These are phyloP conservation scores for Ophiognomonia clavigignenti-juglandacearum DNA, from an alignment of 2,329 filamentous ascomycete species.

Conservation along the genomic window DNA sequence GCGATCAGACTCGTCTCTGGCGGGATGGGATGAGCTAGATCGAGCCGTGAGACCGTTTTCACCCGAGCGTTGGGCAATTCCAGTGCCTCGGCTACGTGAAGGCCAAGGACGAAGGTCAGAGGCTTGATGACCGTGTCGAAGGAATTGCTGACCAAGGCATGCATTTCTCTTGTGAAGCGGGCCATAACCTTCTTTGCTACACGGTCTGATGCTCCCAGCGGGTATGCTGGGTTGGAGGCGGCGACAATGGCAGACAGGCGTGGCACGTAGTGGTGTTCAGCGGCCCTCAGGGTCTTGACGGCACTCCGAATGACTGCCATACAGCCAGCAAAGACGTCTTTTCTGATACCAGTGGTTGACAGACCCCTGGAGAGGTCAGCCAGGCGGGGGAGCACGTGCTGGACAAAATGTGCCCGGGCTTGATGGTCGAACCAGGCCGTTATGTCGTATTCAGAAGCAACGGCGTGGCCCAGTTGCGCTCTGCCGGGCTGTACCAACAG, in stretches of 20 bases:
- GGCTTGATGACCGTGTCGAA: constrained; percentile 50
- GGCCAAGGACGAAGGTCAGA: constrained; percentile 48
- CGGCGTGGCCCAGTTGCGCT: constrained; percentile 39
- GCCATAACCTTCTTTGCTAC: constrained; percentile 34
- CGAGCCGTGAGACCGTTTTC: neutral
- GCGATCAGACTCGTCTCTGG: constrained; percentile 38
- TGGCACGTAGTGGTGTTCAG: constrained; percentile 52
- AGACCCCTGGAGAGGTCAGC: constrained; percentile 23
- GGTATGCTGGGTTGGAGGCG: constrained; percentile 32
- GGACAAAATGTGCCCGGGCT: constrained; percentile 55
- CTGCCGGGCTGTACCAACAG: constrained; percentile 45
- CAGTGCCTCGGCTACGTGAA: constrained; percentile 47
- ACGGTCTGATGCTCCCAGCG: constrained; percentile 26
- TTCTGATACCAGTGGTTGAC: neutral
- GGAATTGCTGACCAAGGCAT: constrained; percentile 62
- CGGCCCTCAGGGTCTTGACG: constrained; percentile 55
- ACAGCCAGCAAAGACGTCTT: constrained; percentile 37
- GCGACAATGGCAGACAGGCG: constrained; percentile 48
- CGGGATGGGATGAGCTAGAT: neutral
- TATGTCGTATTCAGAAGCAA: constrained; percentile 50
- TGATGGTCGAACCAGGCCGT: constrained; percentile 58
- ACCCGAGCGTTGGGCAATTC: constrained; percentile 23
- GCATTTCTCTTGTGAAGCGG: constrained; percentile 54
- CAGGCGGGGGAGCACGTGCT: constrained; percentile 54
- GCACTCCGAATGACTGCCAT: constrained; percentile 42